Percentiles rank a stretch among this genome's conserved stretches.
Conservation (phyloP, 108 stramenopile species). For the Skeletonema marinoi region DNA sequence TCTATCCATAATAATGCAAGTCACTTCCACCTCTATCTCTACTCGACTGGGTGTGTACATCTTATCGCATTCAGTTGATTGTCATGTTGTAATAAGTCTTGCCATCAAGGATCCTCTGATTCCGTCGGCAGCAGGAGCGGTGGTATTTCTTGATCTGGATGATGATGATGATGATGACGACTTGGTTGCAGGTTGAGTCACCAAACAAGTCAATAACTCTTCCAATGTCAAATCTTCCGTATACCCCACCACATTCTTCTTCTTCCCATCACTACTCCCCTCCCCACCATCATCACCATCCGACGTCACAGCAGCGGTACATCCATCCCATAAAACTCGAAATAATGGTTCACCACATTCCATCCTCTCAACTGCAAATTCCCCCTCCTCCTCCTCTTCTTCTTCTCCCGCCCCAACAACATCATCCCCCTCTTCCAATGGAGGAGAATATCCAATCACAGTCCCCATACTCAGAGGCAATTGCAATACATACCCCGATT, state of each 20-base stretch:
- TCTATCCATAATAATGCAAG: too few species aligned
- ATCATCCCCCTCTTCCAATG: slow-evolving; percentile 1
- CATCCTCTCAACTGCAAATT: slow-evolving; percentile 21
- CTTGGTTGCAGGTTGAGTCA: background rate
- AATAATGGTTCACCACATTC: slow-evolving; percentile 11
- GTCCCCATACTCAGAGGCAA: slow-evolving; percentile 23
- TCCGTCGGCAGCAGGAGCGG: too few species aligned
- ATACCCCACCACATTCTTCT: slow-evolving; percentile 10
- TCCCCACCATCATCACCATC: background rate
- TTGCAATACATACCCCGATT: slow-evolving; percentile 7
- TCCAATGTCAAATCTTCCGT: slow-evolving; percentile 30
- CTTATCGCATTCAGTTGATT: too few species aligned
- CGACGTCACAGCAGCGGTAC: background rate
- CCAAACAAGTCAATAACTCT: slow-evolving; percentile 5
- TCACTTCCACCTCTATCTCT: too few species aligned
- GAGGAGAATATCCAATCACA: slow-evolving; percentile 37
- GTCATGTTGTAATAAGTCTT: too few species aligned
- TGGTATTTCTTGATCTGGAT: background rate
- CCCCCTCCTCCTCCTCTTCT: slow-evolving; percentile 3
- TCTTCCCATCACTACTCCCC: background rate
- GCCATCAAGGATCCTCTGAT: too few species aligned
- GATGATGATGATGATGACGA: background rate
- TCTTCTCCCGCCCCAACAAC: background rate
- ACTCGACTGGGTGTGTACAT: too few species aligned
- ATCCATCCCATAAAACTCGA: slow-evolving; percentile 38